Evolutionary conservation across 2,329 filamentous ascomycete species (phyloP), one percentile per base, ranked within the genome.

Genomic region (Neonectria coccinea): DNA sequence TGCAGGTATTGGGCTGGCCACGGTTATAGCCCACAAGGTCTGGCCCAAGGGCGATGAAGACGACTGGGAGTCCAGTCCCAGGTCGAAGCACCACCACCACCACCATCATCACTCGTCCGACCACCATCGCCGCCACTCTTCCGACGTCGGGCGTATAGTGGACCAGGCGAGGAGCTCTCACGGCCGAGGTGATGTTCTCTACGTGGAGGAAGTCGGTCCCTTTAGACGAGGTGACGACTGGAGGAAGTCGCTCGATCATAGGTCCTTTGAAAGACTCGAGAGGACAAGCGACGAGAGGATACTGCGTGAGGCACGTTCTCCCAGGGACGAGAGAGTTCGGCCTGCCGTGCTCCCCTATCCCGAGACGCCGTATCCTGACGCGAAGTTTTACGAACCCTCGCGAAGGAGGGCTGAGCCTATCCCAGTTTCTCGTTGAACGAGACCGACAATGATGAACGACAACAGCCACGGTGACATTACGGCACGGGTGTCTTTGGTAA

Each of bases 1-100:
- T 31, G 78, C 77, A 10, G 75, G 76, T 31, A 74, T 80, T 16
- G 78, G 78, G 33, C 71, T 79, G 33, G 77, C 77, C 25, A 73
- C 77, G 11, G 68, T 79, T 45, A 67, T 78, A 41, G 75, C 77
- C 42, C 76, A 76, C 66, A 78, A 76, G 58, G 68, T 78, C 66
- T 80, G 78, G 78, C 76, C 76, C 31, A 78, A 77, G 65, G 71
- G 73, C 12, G 75, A 69, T 18, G 68, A 74, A 29, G 73, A 77
- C 11, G 70, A 76, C 18, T 78, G 77, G 76, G 74, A 75, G 53
- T 45, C 59, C 7, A 67, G 61, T 9, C 47, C 56, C 27, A 53
- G 20, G 22, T n/a, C 48, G 2, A 39, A 64, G 25, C 56, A 57
- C 22, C 69, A 71, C 22, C 67, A 52, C 12, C 56, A 52, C 14